These are phyloP conservation scores for Ceratocystis eucalypticola DNA, from an alignment of 2,329 filamentous ascomycete genomes.

Conservation along the genomic window DNA sequence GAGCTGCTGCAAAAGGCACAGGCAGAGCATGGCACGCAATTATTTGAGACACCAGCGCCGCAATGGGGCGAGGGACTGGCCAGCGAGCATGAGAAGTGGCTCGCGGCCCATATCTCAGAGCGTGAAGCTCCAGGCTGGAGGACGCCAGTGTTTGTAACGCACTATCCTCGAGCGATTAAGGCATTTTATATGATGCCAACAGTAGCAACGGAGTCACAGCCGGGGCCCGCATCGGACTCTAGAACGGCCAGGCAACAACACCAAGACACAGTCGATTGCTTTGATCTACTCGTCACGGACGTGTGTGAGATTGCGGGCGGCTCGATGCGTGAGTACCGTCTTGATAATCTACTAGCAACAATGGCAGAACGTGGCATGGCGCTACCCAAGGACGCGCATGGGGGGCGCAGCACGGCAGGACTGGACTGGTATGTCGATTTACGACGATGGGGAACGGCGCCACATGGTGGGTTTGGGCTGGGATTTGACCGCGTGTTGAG, in stretches of 20 bases:
- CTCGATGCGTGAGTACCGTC: slow-evolving; percentile 73
- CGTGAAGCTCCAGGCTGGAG: slow-evolving; percentile 32
- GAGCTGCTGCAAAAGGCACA: slow-evolving; percentile 48
- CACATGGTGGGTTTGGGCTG: slow-evolving; percentile 80
- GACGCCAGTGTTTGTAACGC: slow-evolving; percentile 74
- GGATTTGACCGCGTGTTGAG: slow-evolving; percentile 78
- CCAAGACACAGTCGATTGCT: slow-evolving; percentile 61
- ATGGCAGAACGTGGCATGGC: slow-evolving; percentile 58
- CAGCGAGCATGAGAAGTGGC: slow-evolving; percentile 82
- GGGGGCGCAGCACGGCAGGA: slow-evolving; percentile 21
- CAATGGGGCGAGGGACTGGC: slow-evolving; percentile 63
- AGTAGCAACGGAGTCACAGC: neutral
- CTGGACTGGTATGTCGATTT: slow-evolving; percentile 83
- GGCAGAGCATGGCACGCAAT: slow-evolving; percentile 22
- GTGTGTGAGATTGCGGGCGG: slow-evolving; percentile 79
- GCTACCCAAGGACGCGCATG: slow-evolving; percentile 21
- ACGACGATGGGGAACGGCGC: slow-evolving; percentile 77
- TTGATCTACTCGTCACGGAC: slow-evolving; percentile 76
- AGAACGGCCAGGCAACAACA: no score
- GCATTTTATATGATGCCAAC: slow-evolving; percentile 57
- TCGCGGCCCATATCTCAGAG: slow-evolving; percentile 54
- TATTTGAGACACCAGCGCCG: slow-evolving; percentile 52
- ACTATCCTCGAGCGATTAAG: slow-evolving; percentile 82
- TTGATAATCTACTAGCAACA: slow-evolving; percentile 50
- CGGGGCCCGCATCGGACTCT: neutral